phyloP scores from a whole-genome alignment of 148 eudicot genomes.

The Rheum nobile region DNA sequence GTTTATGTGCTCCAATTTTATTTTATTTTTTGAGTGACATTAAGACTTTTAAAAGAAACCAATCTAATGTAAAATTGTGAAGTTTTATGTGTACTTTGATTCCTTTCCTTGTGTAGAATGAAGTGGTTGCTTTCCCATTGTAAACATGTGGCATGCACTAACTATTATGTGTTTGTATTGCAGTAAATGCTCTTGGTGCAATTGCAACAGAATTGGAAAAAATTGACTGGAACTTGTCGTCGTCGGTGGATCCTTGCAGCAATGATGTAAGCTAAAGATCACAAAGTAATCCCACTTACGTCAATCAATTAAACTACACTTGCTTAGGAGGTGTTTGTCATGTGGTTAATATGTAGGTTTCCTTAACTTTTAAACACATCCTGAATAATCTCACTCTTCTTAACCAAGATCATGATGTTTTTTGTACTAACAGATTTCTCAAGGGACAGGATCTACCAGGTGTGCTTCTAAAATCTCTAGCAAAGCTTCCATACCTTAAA shows the following conservation, averaged over 20 bases:
- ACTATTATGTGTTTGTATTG: too few species aligned
- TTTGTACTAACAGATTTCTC: constrained; percentile 15
- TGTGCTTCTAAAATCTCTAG: constrained; percentile 22
- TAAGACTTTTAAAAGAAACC: too few species aligned
- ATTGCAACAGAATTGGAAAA: background rate
- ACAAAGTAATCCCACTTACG: background rate
- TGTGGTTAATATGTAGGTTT: constrained; percentile 5
- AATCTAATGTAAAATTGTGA: too few species aligned
- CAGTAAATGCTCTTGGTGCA: background rate
- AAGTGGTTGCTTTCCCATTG: too few species aligned
- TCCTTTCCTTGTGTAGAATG: too few species aligned
- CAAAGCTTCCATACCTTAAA: constrained; percentile 21
- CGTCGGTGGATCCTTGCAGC: background rate
- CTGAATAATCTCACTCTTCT: background rate
- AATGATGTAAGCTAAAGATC: background rate
- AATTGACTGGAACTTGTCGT: background rate
- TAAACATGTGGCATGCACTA: too few species aligned
- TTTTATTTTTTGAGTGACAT: too few species aligned
- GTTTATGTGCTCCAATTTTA: too few species aligned
- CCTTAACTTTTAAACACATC: background rate
- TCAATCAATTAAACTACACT: background rate
- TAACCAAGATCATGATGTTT: background rate
- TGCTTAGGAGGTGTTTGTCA: background rate
- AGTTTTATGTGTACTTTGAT: too few species aligned
- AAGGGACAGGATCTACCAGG: constrained; percentile 29